Conservation (phyloP, 108 stramenopile species). For the Nitzschia sp. region DNA sequence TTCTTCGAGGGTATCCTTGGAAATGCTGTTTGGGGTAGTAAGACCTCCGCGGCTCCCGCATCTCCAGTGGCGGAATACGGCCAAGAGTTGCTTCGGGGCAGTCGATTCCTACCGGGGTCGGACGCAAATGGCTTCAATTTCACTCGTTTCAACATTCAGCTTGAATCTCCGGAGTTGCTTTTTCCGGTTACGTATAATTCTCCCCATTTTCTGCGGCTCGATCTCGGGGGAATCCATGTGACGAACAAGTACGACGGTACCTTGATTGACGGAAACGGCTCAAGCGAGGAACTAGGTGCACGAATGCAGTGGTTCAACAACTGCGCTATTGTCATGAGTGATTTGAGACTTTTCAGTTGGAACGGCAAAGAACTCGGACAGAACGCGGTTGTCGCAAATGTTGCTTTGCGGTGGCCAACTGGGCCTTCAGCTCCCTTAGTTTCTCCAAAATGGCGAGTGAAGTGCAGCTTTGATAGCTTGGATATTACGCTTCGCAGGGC, state of each 20-base stretch:
- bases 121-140: conserved; percentile 51
- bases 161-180: conserved; percentile 68
- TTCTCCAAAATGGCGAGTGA: conserved; percentile 69
- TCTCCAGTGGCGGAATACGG: neutral
- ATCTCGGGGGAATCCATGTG: conserved; percentile 27
- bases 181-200: conserved; percentile 72
- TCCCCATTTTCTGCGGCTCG: conserved; percentile 56
- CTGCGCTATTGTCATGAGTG: conserved; percentile 31
- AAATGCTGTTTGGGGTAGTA: conserved; percentile 65
- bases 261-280: conserved; percentile 7
- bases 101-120: conserved; percentile 25
- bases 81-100: neutral
- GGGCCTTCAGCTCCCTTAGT: conserved; percentile 56
- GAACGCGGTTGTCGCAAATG: conserved; percentile 16
- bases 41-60: conserved; percentile 8
- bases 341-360: conserved; percentile 40
- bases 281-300: neutral
- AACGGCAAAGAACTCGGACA: conserved; percentile 41
- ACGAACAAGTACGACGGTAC: conserved; percentile 45
- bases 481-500: conserved; percentile 41
- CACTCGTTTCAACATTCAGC: conserved; percentile 51
- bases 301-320: conserved; percentile 75
- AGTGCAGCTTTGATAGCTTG: conserved; percentile 44
- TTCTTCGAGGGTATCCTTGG: conserved; percentile 81
- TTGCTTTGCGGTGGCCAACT: conserved; percentile 59